Evolutionary conservation across 352 stramenopile genomes (phyloP).

Genomic region (Phytophthora crassamura): DNA sequence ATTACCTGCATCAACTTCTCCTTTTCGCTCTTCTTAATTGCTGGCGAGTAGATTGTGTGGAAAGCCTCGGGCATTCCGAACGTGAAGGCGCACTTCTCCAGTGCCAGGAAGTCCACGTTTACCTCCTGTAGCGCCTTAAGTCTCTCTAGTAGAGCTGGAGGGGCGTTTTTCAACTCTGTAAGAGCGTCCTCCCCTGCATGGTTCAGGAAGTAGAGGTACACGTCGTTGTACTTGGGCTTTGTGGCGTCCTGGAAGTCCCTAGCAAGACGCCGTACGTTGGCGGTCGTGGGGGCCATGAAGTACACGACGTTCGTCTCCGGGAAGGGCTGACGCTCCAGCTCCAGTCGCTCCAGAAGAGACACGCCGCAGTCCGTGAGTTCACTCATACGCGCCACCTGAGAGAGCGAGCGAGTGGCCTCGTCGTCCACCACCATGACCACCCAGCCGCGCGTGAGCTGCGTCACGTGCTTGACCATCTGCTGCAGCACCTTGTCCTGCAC

Average conservation of each 20-base stretch:
- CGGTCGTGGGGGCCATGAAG: constrained; percentile 89
- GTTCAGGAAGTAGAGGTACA: constrained; percentile 95
- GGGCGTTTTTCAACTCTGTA: constrained; percentile 84
- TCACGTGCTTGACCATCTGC: constrained; percentile 88
- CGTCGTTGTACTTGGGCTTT: constrained; percentile 93
- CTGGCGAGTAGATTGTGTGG: constrained; percentile 81
- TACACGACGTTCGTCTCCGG: constrained; percentile 98
- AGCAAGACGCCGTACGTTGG: constrained; percentile 86
- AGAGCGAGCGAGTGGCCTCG: constrained; percentile 93
- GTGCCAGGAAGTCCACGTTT: constrained; percentile 96
- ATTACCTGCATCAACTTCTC: constrained; percentile 63
- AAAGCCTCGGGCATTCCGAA: constrained; percentile 92
- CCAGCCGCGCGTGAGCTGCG: constrained; percentile 76
- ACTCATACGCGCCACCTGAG: constrained; percentile 97
- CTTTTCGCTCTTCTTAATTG: constrained; percentile 48
- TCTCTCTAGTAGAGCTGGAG: constrained; percentile 73
- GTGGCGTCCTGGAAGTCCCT: constrained; percentile 80
- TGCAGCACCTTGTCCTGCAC: constrained; percentile 82
- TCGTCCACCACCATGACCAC: constrained; percentile 97
- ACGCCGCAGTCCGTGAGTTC: constrained; percentile 98
- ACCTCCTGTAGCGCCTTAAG: constrained; percentile 94
- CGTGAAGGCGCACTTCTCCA: constrained; percentile 94
- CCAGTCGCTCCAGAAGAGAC: constrained; percentile 96
- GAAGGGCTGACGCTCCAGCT: constrained; percentile 96
- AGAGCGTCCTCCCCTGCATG: constrained; percentile 83